These are phyloP conservation scores for Leersia perrieri DNA, from an alignment of 176 grass and related monocot species.

Conservation along the genomic window DNA sequence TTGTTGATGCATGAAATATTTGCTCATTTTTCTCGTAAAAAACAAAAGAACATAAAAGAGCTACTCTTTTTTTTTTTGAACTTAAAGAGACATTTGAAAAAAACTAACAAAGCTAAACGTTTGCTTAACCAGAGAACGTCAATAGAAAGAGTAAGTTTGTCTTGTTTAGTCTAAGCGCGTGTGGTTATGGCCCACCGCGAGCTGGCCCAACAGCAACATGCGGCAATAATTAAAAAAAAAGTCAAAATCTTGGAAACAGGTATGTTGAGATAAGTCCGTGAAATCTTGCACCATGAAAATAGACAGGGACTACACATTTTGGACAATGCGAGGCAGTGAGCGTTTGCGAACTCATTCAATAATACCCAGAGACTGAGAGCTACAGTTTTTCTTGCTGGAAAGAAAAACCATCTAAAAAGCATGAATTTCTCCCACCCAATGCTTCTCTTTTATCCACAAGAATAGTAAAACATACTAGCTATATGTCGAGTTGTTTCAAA, in stretches of 20 bases:
- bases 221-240: conserved; percentile 15
- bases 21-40: not conserved
- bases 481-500: conserved; percentile 11
- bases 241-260: conserved; percentile 9
- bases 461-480: not conserved
- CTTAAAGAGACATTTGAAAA: too few relatives aligned
- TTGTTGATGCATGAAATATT: conserved; percentile 3
- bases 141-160: conserved; percentile 9
- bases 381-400: conserved; percentile 20
- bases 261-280: conserved; percentile 25
- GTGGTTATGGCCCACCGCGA: not conserved
- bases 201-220: not conserved
- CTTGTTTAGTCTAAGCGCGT: conserved; percentile 17
- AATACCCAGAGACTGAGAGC: not conserved
- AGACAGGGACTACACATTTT: conserved; percentile 11
- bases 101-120: conserved; percentile 4
- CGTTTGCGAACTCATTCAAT: not conserved
- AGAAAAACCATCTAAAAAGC: conserved; percentile 15
- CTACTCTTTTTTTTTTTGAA: not conserved
- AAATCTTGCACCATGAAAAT: conserved; percentile 4
- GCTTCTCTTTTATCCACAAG: not conserved
- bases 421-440: conserved; percentile 35
- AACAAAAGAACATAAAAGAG: not conserved
- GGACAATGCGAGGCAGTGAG: not conserved
- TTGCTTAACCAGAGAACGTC: conserved; percentile 9